Conservation (phyloP, 441 rosid species). For the Rhodomyrtus psidioides region DNA sequence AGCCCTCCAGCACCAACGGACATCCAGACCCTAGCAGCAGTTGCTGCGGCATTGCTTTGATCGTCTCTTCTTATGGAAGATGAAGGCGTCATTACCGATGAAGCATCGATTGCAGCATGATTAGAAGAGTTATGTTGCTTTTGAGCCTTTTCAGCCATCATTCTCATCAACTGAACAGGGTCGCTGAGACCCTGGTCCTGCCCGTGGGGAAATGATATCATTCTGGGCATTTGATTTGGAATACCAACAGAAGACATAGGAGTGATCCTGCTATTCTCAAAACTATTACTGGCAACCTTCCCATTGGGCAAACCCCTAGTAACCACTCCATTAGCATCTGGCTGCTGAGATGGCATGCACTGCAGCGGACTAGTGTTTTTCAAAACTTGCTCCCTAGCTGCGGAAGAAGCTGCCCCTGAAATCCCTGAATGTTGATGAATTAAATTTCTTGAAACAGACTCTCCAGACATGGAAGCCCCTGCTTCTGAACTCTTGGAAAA, state of each 20-base stretch:
- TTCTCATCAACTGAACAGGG: conserved; percentile 63
- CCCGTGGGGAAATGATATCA: conserved; percentile 24
- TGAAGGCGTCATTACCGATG: conserved; percentile 19
- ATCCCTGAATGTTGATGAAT: neutral
- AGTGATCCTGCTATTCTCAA: conserved; percentile 27
- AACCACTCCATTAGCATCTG: conserved; percentile 25
- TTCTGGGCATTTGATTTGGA: conserved; percentile 37
- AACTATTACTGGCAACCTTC: conserved; percentile 19
- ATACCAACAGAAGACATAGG: conserved; percentile 27
- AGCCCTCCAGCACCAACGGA: conserved; percentile 68
- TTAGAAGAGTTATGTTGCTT: conserved; percentile 39
- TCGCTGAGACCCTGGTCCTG: conserved; percentile 43
- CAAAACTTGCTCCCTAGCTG: conserved; percentile 24
- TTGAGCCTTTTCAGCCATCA: conserved; percentile 42
- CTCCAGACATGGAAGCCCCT: neutral
- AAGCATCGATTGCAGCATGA: conserved; percentile 18
- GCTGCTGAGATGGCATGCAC: conserved; percentile 33
- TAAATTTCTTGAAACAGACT: neutral
- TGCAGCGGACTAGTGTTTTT: conserved; percentile 27
- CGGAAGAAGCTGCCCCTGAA: conserved; percentile 10
- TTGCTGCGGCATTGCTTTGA: conserved; percentile 52
- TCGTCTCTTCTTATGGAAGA: conserved; percentile 48
- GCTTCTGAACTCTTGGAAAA: conserved; percentile 34
- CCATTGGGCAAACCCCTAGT: conserved; percentile 47
- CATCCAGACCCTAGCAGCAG: conserved; percentile 91